Conservation (phyloP, 306 rosid genomes). For the Lotus japonicus region DNA sequence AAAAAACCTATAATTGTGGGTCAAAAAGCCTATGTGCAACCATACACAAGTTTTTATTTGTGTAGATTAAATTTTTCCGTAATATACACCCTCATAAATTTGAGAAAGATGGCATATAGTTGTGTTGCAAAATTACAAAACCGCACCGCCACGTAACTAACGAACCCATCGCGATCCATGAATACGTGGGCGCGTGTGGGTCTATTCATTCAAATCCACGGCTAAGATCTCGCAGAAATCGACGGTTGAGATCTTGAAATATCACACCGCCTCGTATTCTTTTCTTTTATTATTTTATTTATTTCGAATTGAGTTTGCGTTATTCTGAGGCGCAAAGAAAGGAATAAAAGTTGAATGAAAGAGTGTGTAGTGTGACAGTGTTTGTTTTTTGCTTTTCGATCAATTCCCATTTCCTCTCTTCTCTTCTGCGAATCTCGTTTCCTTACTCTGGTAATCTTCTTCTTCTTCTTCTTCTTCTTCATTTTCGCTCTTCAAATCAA, state of each 20-base stretch:
- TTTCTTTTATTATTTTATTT: not conserved
- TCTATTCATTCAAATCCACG: not conserved
- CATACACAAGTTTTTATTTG: no score
- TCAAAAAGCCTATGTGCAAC: no score
- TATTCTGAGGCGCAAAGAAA: slow-evolving; percentile 8
- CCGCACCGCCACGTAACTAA: no score
- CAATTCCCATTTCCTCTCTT: not conserved
- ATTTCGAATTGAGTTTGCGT: not conserved
- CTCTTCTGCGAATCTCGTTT: not conserved
- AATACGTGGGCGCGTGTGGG: not conserved
- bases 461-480: not conserved
- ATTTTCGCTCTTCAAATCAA: not conserved
- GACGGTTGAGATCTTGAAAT: slow-evolving; percentile 19
- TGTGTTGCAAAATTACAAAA: no score
- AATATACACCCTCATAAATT: no score
- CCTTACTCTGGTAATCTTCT: not conserved
- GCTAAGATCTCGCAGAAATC: not conserved
- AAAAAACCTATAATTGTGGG: no score
- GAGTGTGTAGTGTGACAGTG: not conserved
- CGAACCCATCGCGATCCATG: not conserved
- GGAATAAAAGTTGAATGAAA: slow-evolving; percentile 2
- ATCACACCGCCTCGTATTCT: not conserved
- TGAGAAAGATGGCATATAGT: no score
- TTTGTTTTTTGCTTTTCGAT: not conserved
- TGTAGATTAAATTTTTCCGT: no score